Conservation (phyloP, 2,329 filamentous ascomycete species). For the Albifimbria verrucaria region DNA sequence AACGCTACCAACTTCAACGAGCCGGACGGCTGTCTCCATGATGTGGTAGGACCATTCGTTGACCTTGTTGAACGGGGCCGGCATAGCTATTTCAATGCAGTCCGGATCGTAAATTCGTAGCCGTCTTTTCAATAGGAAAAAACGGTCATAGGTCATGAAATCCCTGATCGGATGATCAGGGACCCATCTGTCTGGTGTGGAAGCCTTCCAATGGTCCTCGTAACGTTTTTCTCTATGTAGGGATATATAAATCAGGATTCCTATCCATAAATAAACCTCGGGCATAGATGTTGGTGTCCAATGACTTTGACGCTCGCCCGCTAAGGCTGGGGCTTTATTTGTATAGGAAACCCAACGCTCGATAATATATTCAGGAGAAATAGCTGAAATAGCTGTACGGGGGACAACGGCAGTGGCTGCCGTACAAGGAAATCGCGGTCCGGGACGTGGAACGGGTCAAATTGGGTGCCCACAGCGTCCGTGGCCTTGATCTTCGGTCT, state of each 20-base stretch:
- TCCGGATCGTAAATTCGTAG: constrained; percentile 2
- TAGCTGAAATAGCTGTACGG: constrained; percentile 4
- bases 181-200: constrained; percentile 2
- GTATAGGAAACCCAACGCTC: constrained; percentile 4
- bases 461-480: background rate
- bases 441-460: constrained; percentile 1
- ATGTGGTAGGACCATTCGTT: constrained; percentile 2
- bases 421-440: constrained; percentile 2
- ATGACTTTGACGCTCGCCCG: background rate
- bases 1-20: constrained; percentile 3
- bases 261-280: constrained; percentile 2
- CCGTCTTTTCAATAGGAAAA: constrained; percentile 2
- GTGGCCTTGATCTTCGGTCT: background rate
- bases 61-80: constrained; percentile 1
- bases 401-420: constrained; percentile 1
- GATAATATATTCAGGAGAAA: constrained; percentile 3
- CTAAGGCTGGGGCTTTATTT: background rate
- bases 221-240: background rate
- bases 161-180: background rate
- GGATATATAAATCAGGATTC: constrained; percentile 1
- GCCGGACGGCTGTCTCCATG: constrained; percentile 1
- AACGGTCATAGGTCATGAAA: constrained; percentile 3
- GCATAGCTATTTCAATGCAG: background rate
- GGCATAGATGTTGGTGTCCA: background rate
- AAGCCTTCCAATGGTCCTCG: constrained; percentile 4